These are phyloP conservation scores for Fragosphaeria purpurea DNA, from an alignment of 2,329 filamentous ascomycete genomes.

Conservation along the genomic window DNA sequence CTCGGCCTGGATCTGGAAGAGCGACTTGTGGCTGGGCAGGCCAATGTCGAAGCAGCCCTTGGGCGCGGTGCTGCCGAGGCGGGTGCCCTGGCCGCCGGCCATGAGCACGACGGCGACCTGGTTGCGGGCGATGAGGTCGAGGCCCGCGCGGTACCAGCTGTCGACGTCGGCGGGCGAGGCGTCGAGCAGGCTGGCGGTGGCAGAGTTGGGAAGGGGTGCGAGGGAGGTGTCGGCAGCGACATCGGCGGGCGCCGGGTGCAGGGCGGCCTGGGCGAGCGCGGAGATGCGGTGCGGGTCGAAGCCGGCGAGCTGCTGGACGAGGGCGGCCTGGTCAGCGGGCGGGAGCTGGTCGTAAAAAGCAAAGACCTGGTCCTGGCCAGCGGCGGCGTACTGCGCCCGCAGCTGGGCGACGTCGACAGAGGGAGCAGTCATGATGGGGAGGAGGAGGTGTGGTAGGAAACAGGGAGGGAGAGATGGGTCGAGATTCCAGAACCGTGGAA, in stretches of 20 bases:
- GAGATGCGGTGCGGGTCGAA: conserved; percentile 86
- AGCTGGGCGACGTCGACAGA: conserved; percentile 48
- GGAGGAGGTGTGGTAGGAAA: not conserved
- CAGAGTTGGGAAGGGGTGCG: conserved; percentile 79
- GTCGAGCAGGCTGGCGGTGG: conserved; percentile 85
- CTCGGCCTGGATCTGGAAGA: conserved; percentile 97
- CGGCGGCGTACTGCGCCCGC: conserved; percentile 61
- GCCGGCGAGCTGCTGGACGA: conserved; percentile 71
- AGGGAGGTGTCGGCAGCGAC: conserved; percentile 48
- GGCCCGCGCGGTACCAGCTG: conserved; percentile 72
- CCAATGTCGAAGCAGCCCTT: conserved; percentile 98
- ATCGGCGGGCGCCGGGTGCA: conserved; percentile 60
- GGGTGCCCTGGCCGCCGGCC: conserved; percentile 93
- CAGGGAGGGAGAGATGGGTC: not conserved
- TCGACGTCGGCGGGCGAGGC: conserved; percentile 68
- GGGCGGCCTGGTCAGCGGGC: conserved; percentile 59
- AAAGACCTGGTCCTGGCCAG: conserved; percentile 73
- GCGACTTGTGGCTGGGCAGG: conserved; percentile 80
- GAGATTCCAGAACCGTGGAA: too few relatives aligned
- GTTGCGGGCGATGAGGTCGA: conserved; percentile 70
- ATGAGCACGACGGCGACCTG: conserved; percentile 84
- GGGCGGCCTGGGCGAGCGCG: conserved; percentile 68
- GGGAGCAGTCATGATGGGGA: conserved; percentile 2
- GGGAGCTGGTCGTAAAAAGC: conserved; percentile 76
- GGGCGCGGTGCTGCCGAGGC: conserved; percentile 85